Conservation (phyloP, 2,329 filamentous ascomycete species). For the Monosporascus cannonballus region DNA sequence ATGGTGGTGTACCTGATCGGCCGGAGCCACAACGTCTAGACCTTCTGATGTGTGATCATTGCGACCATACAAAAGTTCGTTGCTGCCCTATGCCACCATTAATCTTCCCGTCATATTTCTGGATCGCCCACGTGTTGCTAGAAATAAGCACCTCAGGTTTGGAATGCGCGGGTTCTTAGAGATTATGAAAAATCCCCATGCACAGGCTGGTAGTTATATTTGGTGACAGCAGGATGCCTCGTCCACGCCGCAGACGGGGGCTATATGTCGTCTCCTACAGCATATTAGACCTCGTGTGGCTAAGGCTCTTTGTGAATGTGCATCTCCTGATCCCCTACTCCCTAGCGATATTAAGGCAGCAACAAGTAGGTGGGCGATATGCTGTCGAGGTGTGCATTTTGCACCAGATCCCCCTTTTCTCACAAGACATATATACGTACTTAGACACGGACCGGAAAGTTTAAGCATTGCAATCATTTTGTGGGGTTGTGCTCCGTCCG, state of each 20-base stretch:
- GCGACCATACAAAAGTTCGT: neutral
- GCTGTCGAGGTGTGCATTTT: too few relatives aligned
- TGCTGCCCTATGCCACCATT: neutral
- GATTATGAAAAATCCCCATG: too few relatives aligned
- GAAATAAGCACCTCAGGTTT: too few relatives aligned
- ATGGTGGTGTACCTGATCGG: neutral
- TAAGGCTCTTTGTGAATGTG: neutral
- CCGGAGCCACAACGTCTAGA: neutral
- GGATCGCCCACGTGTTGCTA: too few relatives aligned
- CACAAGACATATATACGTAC: too few relatives aligned
- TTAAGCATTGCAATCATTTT: neutral
- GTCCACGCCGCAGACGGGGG: too few relatives aligned
- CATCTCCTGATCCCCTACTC: neutral
- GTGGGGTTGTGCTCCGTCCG: neutral
- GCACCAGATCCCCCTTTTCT: too few relatives aligned
- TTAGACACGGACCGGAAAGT: neutral
- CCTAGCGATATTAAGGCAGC: too few relatives aligned
- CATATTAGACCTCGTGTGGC: neutral
- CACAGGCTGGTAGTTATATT: neutral
- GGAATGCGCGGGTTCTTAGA: too few relatives aligned
- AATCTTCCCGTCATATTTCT: neutral
- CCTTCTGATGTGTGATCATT: neutral
- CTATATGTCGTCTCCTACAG: neutral
- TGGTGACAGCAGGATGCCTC: neutral
- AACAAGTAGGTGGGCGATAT: too few relatives aligned